Evolutionary conservation across 1,284 basidiomycete species (phyloP).

Genomic region (Retiboletus flavoniger): DNA sequence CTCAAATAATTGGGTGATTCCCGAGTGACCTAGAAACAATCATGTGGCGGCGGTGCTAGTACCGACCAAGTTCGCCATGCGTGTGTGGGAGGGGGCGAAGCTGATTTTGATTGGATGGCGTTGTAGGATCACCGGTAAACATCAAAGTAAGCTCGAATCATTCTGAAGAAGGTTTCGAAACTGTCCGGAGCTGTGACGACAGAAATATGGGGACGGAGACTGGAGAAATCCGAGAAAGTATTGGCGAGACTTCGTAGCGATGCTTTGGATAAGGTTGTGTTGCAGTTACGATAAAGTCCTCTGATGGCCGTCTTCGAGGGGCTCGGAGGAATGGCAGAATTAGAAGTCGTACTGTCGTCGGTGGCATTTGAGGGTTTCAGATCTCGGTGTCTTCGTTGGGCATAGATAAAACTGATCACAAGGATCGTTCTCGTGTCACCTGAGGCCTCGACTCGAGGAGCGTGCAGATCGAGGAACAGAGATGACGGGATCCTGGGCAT

Average conservation of each 20-base stretch:
- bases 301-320: background rate
- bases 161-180: background rate
- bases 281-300: too few species aligned
- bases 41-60: too few species aligned
- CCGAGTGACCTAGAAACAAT: too few species aligned
- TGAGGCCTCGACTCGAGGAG: too few species aligned
- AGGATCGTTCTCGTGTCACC: too few species aligned
- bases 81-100: background rate
- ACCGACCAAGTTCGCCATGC: background rate
- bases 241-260: too few species aligned
- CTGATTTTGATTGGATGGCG: background rate
- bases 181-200: background rate
- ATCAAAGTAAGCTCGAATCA: background rate
- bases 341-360: too few species aligned
- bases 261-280: too few species aligned
- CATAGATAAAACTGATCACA: too few species aligned
- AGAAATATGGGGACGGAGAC: background rate
- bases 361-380: background rate
- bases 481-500: too few species aligned
- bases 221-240: background rate
- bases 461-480: too few species aligned
- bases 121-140: background rate
- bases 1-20: background rate
- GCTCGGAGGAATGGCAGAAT: too few species aligned
- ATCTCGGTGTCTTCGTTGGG: background rate